Evolutionary conservation across 2,329 filamentous ascomycete species (phyloP).

Genomic region (Pseudophaeomoniella oleicola): DNA sequence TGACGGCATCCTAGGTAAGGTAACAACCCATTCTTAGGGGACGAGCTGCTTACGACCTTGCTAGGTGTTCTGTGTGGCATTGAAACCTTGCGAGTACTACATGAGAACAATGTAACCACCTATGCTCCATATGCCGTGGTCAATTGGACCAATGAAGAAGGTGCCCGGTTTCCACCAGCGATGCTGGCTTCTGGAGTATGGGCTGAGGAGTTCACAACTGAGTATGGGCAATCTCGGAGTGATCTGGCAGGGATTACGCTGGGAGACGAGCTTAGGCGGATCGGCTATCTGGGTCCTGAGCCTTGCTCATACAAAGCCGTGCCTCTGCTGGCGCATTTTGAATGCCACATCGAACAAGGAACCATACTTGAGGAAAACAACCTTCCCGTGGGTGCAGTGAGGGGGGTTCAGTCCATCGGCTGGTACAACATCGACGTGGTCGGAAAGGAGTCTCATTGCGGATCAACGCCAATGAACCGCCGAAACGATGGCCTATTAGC

Average conservation of each 20-base stretch:
- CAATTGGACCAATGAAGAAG: conserved; percentile 66
- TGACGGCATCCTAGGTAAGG: conserved; percentile 48
- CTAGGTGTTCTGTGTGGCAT: conserved; percentile 52
- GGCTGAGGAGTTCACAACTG: conserved; percentile 46
- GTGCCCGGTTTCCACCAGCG: conserved; percentile 58
- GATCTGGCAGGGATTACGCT: conserved; percentile 43
- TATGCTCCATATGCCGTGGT: conserved; percentile 54
- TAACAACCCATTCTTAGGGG: no score
- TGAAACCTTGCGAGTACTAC: conserved; percentile 51
- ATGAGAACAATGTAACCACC: conserved; percentile 52
- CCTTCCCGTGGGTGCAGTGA: conserved; percentile 50
- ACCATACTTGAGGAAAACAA: conserved; percentile 50
- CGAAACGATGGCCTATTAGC: conserved; percentile 51
- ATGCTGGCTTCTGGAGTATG: conserved; percentile 64
- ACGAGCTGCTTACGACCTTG: no score
- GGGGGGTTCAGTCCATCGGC: conserved; percentile 53
- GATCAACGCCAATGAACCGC: conserved; percentile 49
- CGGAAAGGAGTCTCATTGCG: conserved; percentile 55
- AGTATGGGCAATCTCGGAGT: conserved; percentile 16
- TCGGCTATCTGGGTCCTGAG: conserved; percentile 48
- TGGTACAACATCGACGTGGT: conserved; percentile 51
- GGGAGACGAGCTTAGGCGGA: conserved; percentile 48
- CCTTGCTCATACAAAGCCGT: conserved; percentile 37
- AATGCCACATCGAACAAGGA: conserved; percentile 69
- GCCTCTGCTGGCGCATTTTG: conserved; percentile 61